Evolutionary conservation across 176 grass and related monocot genomes (phyloP).

Genomic region (Eremochloa ophiuroides): DNA sequence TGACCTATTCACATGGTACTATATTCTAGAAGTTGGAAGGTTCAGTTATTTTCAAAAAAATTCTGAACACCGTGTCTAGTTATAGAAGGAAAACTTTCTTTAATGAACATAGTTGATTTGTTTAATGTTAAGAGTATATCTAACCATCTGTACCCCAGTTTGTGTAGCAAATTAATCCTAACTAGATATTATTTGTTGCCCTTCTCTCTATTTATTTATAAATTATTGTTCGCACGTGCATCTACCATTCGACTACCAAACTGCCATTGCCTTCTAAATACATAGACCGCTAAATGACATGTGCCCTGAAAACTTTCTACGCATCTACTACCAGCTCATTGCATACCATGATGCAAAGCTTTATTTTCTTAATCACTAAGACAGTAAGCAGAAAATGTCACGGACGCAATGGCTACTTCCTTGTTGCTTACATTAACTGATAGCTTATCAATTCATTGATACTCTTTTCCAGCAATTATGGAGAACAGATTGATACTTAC

Average conservation of each 20-base stretch:
- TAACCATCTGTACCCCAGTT: neutral
- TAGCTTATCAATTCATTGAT: conserved; percentile 9
- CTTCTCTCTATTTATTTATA: neutral
- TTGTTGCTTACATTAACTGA: neutral
- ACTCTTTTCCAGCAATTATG: neutral
- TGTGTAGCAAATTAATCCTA: neutral
- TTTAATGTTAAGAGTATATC: neutral
- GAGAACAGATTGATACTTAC: neutral
- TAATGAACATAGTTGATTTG: neutral
- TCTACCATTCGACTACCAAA: neutral
- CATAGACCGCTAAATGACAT: neutral
- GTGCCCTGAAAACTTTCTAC: neutral
- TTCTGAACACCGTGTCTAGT: neutral
- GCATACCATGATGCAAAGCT: neutral
- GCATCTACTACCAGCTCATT: neutral
- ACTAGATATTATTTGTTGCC: neutral
- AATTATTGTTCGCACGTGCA: neutral
- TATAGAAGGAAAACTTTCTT: neutral
- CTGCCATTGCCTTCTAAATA: neutral
- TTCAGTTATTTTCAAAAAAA: neutral
- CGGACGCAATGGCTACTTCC: neutral
- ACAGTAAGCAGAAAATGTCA: neutral
- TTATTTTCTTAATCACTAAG: neutral
- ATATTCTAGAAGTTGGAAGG: neutral
- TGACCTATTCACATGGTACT: neutral